Evolutionary conservation across 192 early-diverging fungal genomes (phyloP).

Genomic region (Umbelopsis vinacea): DNA sequence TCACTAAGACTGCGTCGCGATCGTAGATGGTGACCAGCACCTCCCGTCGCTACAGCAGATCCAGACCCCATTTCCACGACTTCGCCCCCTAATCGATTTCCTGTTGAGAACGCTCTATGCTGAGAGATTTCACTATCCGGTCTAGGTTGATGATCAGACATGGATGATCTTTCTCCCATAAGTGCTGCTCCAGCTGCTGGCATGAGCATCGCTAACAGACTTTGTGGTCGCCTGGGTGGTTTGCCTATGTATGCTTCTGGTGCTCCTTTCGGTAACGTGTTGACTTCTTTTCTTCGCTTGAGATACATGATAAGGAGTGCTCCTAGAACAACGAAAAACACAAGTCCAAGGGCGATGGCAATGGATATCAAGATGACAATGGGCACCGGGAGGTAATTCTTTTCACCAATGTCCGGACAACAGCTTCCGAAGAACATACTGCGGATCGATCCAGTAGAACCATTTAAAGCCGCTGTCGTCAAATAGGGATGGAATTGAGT

Average conservation of each 20-base stretch:
- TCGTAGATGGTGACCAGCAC: conserved; percentile 16
- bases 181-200: conserved; percentile 21
- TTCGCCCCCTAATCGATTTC: background rate
- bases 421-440: conserved; percentile 26
- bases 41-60: background rate
- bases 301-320: conserved; percentile 57
- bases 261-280: conserved; percentile 18
- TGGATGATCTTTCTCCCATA: background rate
- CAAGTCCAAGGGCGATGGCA: conserved; percentile 65
- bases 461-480: conserved; percentile 40
- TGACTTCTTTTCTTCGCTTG: conserved; percentile 30
- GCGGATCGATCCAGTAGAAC: conserved; percentile 29
- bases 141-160: background rate
- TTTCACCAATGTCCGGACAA: background rate
- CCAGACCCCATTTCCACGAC: background rate
- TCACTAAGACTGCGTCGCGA: conserved; percentile 12
- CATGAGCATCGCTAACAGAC: conserved; percentile 34
- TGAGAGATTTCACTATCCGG: conserved; percentile 6
- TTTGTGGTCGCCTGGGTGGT: conserved; percentile 34
- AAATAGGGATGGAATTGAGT: conserved; percentile 47
- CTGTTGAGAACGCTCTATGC: background rate
- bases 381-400: conserved; percentile 41
- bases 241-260: conserved; percentile 39
- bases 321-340: conserved; percentile 65
- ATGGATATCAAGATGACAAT: conserved; percentile 71